Evolutionary conservation across 169 alveolate genomes (phyloP), one percentile per base, ranked within the genome.

Genomic region (Toxoplasma gondii): DNA sequence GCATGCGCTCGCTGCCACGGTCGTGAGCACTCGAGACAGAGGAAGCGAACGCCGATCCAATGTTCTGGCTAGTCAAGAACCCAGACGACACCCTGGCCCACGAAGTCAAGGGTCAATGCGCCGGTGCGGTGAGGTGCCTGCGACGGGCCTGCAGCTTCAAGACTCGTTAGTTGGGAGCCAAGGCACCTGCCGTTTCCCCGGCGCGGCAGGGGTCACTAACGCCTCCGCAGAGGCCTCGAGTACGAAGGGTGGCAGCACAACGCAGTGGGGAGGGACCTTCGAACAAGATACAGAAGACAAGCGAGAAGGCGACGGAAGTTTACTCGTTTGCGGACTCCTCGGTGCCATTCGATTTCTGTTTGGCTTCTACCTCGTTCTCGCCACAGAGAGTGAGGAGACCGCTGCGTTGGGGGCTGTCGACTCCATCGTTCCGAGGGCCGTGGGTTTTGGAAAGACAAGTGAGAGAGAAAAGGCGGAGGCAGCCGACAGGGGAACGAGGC

Each of bases 341-440:
- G 86, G 86, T n/a, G 86, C 86, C 86, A 78, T 78, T 36, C 86
- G 86, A 19, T 78, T 78, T 78, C 86, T 78, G 29, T 16, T 78
- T 17, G 86, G 86, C 45, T 78, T 7, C n/a, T 78, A 78, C 45
- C 86, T 78, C 86, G 86, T 78, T 29, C 49, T 78, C n/a, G 86
- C 86, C n/a, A 38, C 86, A 16, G 86, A 78, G 27, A 78, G 86
- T 78, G n/a, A 78, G 86, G 29, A 38, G 43, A 27, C 22, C 24
- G 86, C 86, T 1, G 22, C 86, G 9, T n/a, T 78, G 29, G 86
- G 86, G n/a, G 22, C 44, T 17, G 45, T 78, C 86, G 45, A 27
- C 19, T 16, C 74, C 1, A 64, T 64, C 74, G 24, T 1, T 4
- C 34, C 74, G 74, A 16, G 74, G 22, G 74, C 74, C 31, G 4